Evolutionary conservation across 441 rosid genomes (phyloP).

Genomic region (Eruca vesicaria): DNA sequence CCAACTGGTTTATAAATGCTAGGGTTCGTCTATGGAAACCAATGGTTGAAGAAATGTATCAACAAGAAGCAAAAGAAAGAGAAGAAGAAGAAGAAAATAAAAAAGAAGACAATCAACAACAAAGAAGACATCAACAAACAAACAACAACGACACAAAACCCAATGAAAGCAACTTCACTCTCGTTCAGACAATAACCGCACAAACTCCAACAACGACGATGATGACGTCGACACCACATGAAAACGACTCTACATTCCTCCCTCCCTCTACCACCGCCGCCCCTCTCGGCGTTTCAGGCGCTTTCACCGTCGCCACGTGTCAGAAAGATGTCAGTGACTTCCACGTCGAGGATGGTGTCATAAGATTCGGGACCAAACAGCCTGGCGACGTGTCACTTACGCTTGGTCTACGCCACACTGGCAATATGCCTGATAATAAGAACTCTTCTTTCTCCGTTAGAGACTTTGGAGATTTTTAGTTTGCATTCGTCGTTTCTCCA

Average conservation of each 20-base stretch:
- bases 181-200: conserved; percentile 31
- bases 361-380: conserved; percentile 75
- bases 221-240: conserved; percentile 47
- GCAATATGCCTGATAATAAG: conserved; percentile 75
- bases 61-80: conserved; percentile 70
- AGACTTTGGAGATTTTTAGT: conserved; percentile 76
- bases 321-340: conserved; percentile 40
- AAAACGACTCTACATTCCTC: conserved; percentile 58
- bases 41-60: conserved; percentile 99
- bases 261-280: conserved; percentile 28
- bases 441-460: conserved; percentile 68
- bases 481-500: conserved; percentile 31
- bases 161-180: conserved; percentile 41
- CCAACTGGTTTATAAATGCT: conserved; percentile 90
- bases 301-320: conserved; percentile 27
- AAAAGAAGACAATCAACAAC: conserved; percentile 34
- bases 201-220: conserved; percentile 57
- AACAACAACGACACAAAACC: conserved; percentile 37
- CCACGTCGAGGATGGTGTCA: conserved; percentile 56
- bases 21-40: conserved; percentile 99
- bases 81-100: conserved; percentile 23
- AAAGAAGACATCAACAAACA: conserved; percentile 37
- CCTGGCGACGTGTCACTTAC: conserved; percentile 96
- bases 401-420: conserved; percentile 90
- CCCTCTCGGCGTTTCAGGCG: conserved; percentile 28